Percentiles rank a stretch among this genome's conserved stretches.
Conservation (phyloP, 2,329 filamentous ascomycete genomes). For the Pseudopithomyces chartarum region DNA sequence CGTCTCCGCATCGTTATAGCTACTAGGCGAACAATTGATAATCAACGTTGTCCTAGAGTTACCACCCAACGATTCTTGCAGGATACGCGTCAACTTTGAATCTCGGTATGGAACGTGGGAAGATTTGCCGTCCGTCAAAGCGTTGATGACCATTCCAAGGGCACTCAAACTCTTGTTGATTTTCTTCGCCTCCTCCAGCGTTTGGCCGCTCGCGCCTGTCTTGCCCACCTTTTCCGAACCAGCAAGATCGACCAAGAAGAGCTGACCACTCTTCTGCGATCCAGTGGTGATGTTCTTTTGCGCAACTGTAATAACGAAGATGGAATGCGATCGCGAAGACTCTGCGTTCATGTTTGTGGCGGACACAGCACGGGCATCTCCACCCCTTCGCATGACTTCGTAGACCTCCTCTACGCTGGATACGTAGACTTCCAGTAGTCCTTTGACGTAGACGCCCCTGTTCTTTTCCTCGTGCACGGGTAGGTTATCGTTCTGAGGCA, state of each 20-base stretch:
- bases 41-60: conserved; percentile 98
- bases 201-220: conserved; percentile 96
- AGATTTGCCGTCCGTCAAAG: conserved; percentile 94
- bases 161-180: conserved; percentile 99
- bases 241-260: conserved; percentile 97
- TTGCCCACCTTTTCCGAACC: conserved; percentile 99
- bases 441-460: conserved; percentile 94
- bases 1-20: conserved; percentile 96
- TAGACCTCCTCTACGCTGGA: conserved; percentile 95
- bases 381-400: conserved; percentile 93
- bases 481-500: conserved; percentile 92
- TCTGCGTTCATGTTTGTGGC: conserved; percentile 99
- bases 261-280: conserved; percentile 91
- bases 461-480: conserved; percentile 99
- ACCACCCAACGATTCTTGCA: conserved; percentile 96
- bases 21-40: conserved; percentile 98
- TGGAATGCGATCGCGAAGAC: conserved; percentile 96
- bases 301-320: conserved; percentile 94
- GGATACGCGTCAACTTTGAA: conserved; percentile 93
- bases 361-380: conserved; percentile 85
- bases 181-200: conserved; percentile 97
- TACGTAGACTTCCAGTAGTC: conserved; percentile 91
- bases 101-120: conserved; percentile 96
- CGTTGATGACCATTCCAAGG: conserved; percentile 98
- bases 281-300: conserved; percentile 98